Percentiles rank a stretch among this genome's conserved stretches.
These are phyloP conservation scores for Arthrinium phaeospermum DNA, from an alignment of 2,329 filamentous ascomycete species.

Conservation along the genomic window DNA sequence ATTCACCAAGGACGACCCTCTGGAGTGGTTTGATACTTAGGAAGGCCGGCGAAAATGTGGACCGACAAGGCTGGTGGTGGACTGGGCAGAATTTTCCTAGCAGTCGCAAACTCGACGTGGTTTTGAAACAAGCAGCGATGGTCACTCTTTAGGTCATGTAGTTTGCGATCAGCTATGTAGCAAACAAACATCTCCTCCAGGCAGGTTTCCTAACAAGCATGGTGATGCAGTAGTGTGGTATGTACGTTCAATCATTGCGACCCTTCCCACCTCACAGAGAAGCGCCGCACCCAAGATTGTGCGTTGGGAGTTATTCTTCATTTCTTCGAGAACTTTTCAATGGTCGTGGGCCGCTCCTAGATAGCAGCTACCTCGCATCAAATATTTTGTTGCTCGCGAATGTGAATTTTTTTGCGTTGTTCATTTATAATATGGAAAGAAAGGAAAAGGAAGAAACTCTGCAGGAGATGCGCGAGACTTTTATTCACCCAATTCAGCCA, in stretches of 20 bases:
- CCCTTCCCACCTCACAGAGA: constrained; percentile 57
- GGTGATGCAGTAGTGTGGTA: constrained; percentile 29
- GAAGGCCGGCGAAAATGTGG: not conserved
- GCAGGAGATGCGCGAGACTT: not conserved
- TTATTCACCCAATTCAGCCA: constrained; percentile 16
- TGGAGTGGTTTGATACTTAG: constrained; percentile 62
- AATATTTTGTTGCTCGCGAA: constrained; percentile 50
- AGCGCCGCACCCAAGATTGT: constrained; percentile 67
- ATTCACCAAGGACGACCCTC: constrained; percentile 50
- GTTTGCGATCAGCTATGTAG: not conserved
- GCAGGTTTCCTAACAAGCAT: not conserved
- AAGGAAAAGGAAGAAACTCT: constrained; percentile 29
- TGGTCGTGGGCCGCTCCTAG: constrained; percentile 55
- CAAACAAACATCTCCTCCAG: not conserved
- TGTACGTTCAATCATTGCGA: constrained; percentile 67
- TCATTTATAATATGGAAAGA: constrained; percentile 45
- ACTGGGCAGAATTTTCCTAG: not conserved
- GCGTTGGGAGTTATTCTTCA: constrained; percentile 57
- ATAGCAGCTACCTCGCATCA: constrained; percentile 50
- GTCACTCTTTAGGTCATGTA: not conserved
- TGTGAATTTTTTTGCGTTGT: constrained; percentile 56
- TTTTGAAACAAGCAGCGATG: not conserved
- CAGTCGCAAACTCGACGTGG: not conserved
- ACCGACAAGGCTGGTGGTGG: not conserved
- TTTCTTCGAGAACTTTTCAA: constrained; percentile 52